Evolutionary conservation across 108 stramenopile species (phyloP).

Genomic region (Pseudonitzschia multiseries): DNA sequence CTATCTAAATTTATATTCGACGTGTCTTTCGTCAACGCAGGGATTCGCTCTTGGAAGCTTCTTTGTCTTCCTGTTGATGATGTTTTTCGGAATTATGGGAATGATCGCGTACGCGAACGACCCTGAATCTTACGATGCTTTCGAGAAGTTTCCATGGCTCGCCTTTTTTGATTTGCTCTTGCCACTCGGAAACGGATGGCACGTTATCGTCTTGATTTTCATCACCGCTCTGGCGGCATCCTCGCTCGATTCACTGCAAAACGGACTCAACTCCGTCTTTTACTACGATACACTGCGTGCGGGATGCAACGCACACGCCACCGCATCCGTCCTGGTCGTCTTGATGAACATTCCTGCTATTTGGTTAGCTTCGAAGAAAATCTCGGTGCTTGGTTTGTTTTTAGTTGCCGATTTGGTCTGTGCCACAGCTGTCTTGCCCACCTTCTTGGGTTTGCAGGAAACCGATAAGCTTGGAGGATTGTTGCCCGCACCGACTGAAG

Average conservation of each 20-base stretch:
- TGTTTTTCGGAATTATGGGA: slow-evolving; percentile 87
- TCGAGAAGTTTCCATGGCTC: slow-evolving; percentile 61
- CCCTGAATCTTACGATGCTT: slow-evolving; percentile 56
- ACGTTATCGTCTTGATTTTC: slow-evolving; percentile 62
- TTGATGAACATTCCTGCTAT: slow-evolving; percentile 65
- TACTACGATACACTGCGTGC: slow-evolving; percentile 53
- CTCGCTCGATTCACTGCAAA: slow-evolving; percentile 73
- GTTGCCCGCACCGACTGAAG: slow-evolving; percentile 69
- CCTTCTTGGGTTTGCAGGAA: slow-evolving; percentile 66
- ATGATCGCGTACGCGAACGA: slow-evolving; percentile 80
- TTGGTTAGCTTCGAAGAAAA: slow-evolving; percentile 43
- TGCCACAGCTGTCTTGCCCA: slow-evolving; percentile 69
- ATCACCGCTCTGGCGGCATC: slow-evolving; percentile 69
- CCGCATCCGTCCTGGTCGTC: slow-evolving; percentile 50
- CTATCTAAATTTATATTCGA: background rate
- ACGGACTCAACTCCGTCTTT: slow-evolving; percentile 60
- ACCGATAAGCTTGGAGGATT: slow-evolving; percentile 43
- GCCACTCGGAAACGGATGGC: slow-evolving; percentile 61
- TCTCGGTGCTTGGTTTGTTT: slow-evolving; percentile 71
- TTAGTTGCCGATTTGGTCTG: slow-evolving; percentile 84
- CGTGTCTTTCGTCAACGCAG: slow-evolving; percentile 2
- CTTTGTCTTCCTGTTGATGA: slow-evolving; percentile 70
- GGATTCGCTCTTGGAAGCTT: slow-evolving; percentile 61
- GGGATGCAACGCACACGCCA: slow-evolving; percentile 42
- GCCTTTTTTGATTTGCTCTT: slow-evolving; percentile 72